A percentile compares a stretch with the other conserved stretches of the same genome.
These are phyloP conservation scores for Fusarium ambrosium DNA, from an alignment of 2,329 filamentous ascomycete genomes.

Conservation along the genomic window DNA sequence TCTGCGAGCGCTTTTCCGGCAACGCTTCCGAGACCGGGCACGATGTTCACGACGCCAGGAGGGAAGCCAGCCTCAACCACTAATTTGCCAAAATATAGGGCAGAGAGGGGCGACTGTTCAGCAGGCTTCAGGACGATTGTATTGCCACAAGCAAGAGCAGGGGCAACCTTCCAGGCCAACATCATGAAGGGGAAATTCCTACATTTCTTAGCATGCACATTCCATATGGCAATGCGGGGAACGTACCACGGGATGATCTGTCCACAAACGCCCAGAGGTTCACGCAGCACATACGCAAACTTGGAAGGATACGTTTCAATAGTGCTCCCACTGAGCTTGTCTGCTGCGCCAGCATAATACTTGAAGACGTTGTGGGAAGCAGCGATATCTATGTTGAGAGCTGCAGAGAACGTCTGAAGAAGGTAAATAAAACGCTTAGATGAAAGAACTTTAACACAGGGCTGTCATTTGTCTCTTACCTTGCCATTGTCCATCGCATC, in stretches of 20 bases:
- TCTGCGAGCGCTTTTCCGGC: not conserved
- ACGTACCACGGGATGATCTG: not conserved
- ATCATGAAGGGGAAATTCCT: not conserved
- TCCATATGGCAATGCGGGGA: not conserved
- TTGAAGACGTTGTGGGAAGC: not conserved
- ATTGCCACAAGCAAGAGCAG: not conserved
- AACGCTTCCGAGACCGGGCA: not conserved
- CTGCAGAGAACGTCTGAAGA: not conserved
- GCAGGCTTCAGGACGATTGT: not conserved
- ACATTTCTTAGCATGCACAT: not conserved
- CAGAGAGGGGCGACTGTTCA: not conserved
- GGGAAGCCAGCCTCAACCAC: not conserved
- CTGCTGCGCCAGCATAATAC: not conserved
- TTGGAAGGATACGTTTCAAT: not conserved
- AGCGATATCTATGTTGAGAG: not conserved
- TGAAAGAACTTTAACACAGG: not conserved
- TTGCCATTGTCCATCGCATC: not conserved
- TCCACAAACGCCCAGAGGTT: not conserved
- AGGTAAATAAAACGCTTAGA: not conserved
- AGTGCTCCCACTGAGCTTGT: not conserved
- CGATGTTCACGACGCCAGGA: not conserved
- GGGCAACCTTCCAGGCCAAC: not conserved
- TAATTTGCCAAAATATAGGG: not conserved
- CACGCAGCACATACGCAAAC: not conserved
- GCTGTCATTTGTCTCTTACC: not conserved